Percentiles rank a stretch among this genome's conserved stretches.
phyloP scores from a whole-genome alignment of 352 stramenopile species.

The Peronospora destructor region DNA sequence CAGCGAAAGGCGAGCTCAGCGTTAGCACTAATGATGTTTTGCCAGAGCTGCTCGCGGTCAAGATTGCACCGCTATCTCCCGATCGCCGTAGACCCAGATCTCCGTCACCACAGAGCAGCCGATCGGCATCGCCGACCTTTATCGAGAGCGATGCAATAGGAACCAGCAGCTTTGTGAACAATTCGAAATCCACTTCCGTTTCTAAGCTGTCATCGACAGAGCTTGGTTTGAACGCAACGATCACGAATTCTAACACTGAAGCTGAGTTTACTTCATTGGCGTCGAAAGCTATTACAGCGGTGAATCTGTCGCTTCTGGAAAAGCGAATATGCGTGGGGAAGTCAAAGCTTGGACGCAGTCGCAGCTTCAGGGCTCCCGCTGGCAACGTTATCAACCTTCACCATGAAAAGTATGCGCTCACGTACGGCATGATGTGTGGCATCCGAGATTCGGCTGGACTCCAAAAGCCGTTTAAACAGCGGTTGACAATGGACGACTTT shows the following conservation, averaged over 20 bases:
- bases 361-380: constrained; percentile 56
- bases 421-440: constrained; percentile 98
- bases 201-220: constrained; percentile 1
- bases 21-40: constrained; percentile 1
- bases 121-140: constrained; percentile 14
- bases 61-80: constrained; percentile 3
- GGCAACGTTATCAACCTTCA: constrained; percentile 75
- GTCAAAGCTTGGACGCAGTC: constrained; percentile 40
- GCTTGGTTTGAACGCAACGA: constrained; percentile 9
- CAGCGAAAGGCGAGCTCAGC: constrained; percentile 1
- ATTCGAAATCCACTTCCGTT: constrained; percentile 9
- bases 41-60: constrained; percentile 10
- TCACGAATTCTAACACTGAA: constrained; percentile 10
- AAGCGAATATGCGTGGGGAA: constrained; percentile 53
- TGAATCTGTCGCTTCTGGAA: constrained; percentile 46
- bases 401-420: constrained; percentile 96
- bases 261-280: constrained; percentile 35
- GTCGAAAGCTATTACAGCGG: constrained; percentile 36
- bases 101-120: constrained; percentile 17
- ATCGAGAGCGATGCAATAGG: constrained; percentile 20
- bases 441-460: constrained; percentile 92
- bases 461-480: constrained; percentile 70
- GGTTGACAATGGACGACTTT: constrained; percentile 89
- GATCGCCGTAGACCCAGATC: constrained; percentile 9
- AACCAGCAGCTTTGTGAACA: constrained; percentile 25